Conservation (phyloP, 805 yeast genomes). For the Ogataea paradorogensis region DNA sequence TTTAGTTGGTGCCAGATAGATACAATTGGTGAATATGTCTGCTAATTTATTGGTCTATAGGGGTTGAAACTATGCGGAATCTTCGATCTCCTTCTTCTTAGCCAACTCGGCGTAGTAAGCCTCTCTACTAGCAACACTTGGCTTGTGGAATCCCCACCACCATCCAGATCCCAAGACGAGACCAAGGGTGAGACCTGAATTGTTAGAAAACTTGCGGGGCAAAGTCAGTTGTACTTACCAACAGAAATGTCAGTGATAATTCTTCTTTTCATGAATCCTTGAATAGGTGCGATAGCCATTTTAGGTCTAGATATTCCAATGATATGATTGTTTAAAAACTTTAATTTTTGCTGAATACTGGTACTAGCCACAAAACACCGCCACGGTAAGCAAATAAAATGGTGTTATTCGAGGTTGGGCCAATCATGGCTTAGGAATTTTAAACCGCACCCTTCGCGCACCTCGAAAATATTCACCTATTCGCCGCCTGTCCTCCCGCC, state of each 20-base stretch:
- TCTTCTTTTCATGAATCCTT: constrained; percentile 79
- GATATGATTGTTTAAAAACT: constrained; percentile 1
- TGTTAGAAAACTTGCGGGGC: neutral
- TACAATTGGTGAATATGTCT: neutral
- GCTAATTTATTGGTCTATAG: constrained; percentile 5
- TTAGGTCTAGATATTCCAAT: constrained; percentile 2
- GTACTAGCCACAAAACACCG: constrained; percentile 11
- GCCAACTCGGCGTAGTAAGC: constrained; percentile 78
- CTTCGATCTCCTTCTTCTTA: constrained; percentile 65
- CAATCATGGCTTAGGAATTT: constrained; percentile 9
- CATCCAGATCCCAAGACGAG: constrained; percentile 61
- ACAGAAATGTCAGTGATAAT: constrained; percentile 73
- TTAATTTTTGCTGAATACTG: constrained; percentile 4
- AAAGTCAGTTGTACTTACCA: constrained; percentile 45
- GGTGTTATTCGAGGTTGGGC: constrained; percentile 5
- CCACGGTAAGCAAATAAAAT: constrained; percentile 7
- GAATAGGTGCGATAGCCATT: constrained; percentile 83
- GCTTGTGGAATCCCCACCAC: constrained; percentile 86
- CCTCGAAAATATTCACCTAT: neutral
- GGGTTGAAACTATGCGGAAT: constrained; percentile 26
- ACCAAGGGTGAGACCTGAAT: constrained; percentile 30
- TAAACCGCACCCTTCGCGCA: constrained; percentile 1
- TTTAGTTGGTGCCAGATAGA: neutral
- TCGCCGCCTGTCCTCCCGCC: constrained; percentile 2
- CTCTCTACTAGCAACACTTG: constrained; percentile 72